Evolutionary conservation across 148 eudicot genomes (phyloP), one percentile per base, ranked within the genome.

Genomic region (Arctostaphylos glauca): DNA sequence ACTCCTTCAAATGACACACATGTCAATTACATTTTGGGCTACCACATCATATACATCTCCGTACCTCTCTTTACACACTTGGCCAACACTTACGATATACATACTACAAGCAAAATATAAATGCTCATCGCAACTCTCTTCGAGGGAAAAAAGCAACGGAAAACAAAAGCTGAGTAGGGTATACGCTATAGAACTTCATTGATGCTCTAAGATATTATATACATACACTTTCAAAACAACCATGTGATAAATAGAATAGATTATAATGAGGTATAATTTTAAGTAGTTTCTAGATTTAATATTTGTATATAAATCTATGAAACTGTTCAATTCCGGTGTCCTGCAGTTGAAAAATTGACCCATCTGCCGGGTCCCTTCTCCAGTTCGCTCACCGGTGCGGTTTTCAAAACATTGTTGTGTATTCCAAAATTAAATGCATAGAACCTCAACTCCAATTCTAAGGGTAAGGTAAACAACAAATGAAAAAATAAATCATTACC

Each of bases 401-500:
- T 66, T 12, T 12, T 66, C 43, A 66, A 41, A 9, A 64, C 15
- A 66, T 66, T 66, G 15, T 66, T 2, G 15, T 38, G 23, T 38
- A 75, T 59, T 60, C 50, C 31, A 41, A 1, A 0, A 18, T 56
- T 56, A 78, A 55, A 81, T 59, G 76, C 38, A 70, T 74, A 19
- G 38, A 82, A 14, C 18, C 48, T 15, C 62, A 59, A 4, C 56
- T 46, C 59, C 47, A 50, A 14, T 47, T 38, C 55, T 31, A 18
- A 19, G 12, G 18, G 60, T 80, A 46, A 83, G 76, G 23, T 50
- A 43, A 79, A 31, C 49, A 53, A 12, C 0, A 71, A 8, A 46
- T 38, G 53, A 25, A 43, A n/a, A 82, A 77, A 13, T 4, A 83
- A 13, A 76, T 14, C 68, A 91, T 82, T 91, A 96, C 99, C 56